These are phyloP conservation scores for Suaeda aralocaspica DNA, from an alignment of 148 eudicot genomes.

Conservation along the genomic window DNA sequence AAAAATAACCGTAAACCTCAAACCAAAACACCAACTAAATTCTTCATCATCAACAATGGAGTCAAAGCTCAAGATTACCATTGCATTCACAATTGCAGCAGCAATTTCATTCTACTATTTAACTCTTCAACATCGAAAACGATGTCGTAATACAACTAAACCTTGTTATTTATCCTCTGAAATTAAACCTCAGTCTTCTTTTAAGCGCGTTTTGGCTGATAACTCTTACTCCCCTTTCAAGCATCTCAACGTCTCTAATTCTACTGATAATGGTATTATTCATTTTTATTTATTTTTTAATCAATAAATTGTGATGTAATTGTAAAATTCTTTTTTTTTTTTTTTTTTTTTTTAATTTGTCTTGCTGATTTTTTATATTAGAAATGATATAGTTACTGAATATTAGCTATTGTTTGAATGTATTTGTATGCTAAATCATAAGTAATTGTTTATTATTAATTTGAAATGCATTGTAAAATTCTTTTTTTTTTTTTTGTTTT, in stretches of 20 bases:
- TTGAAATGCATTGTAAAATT: no score
- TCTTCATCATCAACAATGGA: slow-evolving; percentile 32
- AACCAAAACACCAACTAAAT: no score
- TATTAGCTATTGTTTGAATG: neutral
- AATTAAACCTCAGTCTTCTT: slow-evolving; percentile 54
- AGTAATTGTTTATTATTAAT: no score
- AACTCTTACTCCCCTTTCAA: slow-evolving; percentile 77
- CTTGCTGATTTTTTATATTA: neutral
- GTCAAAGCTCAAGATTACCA: slow-evolving; percentile 26
- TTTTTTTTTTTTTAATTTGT: no score
- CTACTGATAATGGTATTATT: slow-evolving; percentile 28
- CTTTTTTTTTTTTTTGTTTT: no score
- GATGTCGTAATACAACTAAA: slow-evolving; percentile 24
- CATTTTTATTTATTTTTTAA: neutral
- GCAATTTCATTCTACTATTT: slow-evolving; percentile 32
- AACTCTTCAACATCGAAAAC: slow-evolving; percentile 29
- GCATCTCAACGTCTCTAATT: slow-evolving; percentile 46
- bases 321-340: neutral
- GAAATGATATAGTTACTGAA: neutral
- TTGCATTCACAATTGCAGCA: slow-evolving; percentile 37
- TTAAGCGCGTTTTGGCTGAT: slow-evolving; percentile 78
- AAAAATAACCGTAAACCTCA: no score
- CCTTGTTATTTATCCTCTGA: slow-evolving; percentile 63
- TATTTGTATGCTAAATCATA: no score
- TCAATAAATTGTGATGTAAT: neutral